phyloP scores from a whole-genome alignment of 2,329 filamentous ascomycete species.

The Didymella segeticola region DNA sequence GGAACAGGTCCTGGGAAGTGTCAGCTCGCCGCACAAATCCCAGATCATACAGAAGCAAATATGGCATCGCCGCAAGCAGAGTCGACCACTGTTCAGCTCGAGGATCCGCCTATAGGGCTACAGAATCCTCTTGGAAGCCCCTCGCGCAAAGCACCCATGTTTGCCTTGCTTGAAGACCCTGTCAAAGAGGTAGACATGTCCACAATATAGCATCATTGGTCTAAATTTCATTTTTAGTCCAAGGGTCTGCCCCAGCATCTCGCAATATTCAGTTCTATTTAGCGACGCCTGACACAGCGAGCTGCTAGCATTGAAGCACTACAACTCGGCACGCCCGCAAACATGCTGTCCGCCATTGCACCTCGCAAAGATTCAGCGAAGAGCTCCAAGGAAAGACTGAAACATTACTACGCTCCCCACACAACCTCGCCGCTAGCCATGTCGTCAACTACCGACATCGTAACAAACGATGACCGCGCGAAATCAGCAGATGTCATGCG shows the following conservation, averaged over 20 bases:
- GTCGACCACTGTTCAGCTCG: background rate
- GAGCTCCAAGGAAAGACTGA: background rate
- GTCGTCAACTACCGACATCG: background rate
- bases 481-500: slow-evolving; percentile 3
- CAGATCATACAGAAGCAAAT: slow-evolving; percentile 18
- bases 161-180: slow-evolving; percentile 51
- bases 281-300: background rate
- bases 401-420: background rate
- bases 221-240: background rate
- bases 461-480: slow-evolving; percentile 10
- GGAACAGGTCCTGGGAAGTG: slow-evolving; percentile 32
- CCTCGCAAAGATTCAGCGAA: slow-evolving; percentile 4
- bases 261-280: background rate
- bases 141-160: slow-evolving; percentile 51
- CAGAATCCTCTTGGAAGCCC: slow-evolving; percentile 34
- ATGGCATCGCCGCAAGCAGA: background rate
- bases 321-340: background rate
- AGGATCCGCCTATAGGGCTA: slow-evolving; percentile 18
- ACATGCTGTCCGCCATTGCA: background rate
- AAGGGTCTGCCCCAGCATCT: background rate
- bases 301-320: background rate
- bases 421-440: background rate
- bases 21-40: slow-evolving; percentile 30
- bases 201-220: slow-evolving; percentile 19
- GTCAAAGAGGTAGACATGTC: slow-evolving; percentile 49